phyloP scores from a whole-genome alignment of 2,329 filamentous ascomycete species.

The Calonectria multiphialidica region DNA sequence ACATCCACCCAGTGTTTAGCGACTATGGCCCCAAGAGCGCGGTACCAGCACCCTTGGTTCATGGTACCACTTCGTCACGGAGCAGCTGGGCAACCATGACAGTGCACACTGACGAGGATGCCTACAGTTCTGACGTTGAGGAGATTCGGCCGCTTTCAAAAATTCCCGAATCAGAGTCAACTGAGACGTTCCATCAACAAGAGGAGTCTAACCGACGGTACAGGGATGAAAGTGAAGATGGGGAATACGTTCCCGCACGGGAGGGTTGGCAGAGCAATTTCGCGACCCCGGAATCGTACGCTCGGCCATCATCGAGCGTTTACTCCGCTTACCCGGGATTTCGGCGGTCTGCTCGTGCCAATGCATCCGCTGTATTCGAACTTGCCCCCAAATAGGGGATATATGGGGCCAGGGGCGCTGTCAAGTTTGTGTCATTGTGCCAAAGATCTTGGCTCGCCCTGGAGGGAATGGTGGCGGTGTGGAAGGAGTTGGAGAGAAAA shows the following conservation, averaged over 20 bases:
- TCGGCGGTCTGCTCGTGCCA: not conserved
- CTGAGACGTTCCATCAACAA: not conserved
- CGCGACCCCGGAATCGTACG: no score
- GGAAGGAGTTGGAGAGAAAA: not conserved
- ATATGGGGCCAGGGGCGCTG: not conserved
- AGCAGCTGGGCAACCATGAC: conserved; percentile 18
- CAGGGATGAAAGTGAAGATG: not conserved
- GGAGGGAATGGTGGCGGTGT: not conserved
- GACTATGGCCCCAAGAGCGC: conserved; percentile 27
- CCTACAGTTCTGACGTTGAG: no score
- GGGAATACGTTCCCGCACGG: conserved; percentile 1
- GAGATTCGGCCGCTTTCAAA: not conserved
- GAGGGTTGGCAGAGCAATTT: not conserved
- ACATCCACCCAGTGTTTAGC: conserved; percentile 35
- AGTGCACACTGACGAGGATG: not conserved
- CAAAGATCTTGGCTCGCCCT: not conserved
- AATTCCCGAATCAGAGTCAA: not conserved
- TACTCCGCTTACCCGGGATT: conserved; percentile 30
- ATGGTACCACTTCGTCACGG: no score
- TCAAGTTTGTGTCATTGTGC: not conserved
- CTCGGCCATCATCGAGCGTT: conserved; percentile 29
- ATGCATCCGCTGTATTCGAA: not conserved
- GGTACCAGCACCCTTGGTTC: not conserved
- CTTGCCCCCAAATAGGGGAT: no score
- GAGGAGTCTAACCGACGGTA: not conserved